phyloP scores from a whole-genome alignment of 371 early-diverging fungal genomes.

The Catenaria anguillulae region DNA sequence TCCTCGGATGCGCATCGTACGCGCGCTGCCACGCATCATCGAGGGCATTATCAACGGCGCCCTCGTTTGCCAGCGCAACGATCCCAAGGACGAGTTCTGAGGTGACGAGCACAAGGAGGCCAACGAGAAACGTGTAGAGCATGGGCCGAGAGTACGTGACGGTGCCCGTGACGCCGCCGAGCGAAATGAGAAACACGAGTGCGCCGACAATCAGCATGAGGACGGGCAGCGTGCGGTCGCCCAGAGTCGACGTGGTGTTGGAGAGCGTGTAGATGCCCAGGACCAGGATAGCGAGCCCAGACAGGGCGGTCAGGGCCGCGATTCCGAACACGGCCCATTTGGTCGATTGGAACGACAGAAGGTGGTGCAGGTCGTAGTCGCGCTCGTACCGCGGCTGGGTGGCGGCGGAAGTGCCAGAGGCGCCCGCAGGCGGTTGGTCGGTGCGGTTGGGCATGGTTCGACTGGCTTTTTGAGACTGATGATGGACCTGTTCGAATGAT shows the following conservation, averaged over 20 bases:
- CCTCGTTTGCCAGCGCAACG: conserved; percentile 12
- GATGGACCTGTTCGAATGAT: too few species aligned
- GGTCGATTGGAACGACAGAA: background rate
- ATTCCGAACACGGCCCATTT: conserved; percentile 1
- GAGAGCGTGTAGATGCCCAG: conserved; percentile 15
- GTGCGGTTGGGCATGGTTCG: too few species aligned
- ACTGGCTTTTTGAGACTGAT: too few species aligned
- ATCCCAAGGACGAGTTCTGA: conserved; percentile 13
- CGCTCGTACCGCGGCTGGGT: too few species aligned
- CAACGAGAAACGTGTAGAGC: conserved; percentile 16
- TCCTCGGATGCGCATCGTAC: conserved; percentile 14
- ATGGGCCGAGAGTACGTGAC: conserved; percentile 2
- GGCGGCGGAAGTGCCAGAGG: too few species aligned
- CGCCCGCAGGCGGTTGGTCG: too few species aligned
- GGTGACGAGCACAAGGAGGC: conserved; percentile 13
- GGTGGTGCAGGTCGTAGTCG: too few species aligned
- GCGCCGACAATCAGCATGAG: conserved; percentile 18
- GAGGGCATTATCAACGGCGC: conserved; percentile 9
- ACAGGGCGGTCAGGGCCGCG: conserved; percentile 5
- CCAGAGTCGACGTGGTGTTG: conserved; percentile 8
- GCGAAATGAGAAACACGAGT: conserved; percentile 11
- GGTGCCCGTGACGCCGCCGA: conserved; percentile 17
- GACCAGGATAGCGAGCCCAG: conserved; percentile 14
- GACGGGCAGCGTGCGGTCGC: conserved; percentile 11
- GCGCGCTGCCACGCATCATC: conserved; percentile 19